Conservation (phyloP, 2,329 filamentous ascomycete species). For the Aspergillus arachidicola region DNA sequence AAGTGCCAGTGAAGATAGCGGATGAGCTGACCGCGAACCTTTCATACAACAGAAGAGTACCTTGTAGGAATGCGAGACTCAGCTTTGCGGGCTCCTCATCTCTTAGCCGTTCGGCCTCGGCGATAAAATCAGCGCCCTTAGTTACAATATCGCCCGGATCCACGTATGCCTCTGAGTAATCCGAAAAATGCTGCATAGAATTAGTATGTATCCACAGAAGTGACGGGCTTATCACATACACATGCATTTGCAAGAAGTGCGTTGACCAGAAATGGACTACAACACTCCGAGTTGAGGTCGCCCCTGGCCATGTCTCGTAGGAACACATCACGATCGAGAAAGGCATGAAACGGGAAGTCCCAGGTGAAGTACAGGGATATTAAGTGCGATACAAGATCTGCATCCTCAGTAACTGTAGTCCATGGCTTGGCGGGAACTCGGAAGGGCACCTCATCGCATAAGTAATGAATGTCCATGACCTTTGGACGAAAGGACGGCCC, state of each 20-base stretch:
- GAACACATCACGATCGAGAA: slow-evolving; percentile 79
- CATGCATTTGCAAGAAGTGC: slow-evolving; percentile 70
- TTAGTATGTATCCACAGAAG: background rate
- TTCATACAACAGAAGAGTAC: slow-evolving; percentile 40
- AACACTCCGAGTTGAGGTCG: slow-evolving; percentile 65
- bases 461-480: slow-evolving; percentile 46
- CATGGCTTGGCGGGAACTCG: slow-evolving; percentile 58
- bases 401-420: slow-evolving; percentile 78
- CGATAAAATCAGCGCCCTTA: slow-evolving; percentile 39
- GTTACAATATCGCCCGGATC: slow-evolving; percentile 39
- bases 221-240: slow-evolving; percentile 27
- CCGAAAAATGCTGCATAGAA: slow-evolving; percentile 38
- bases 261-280: slow-evolving; percentile 86
- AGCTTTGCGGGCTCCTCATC: slow-evolving; percentile 24
- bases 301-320: slow-evolving; percentile 53
- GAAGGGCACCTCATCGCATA: slow-evolving; percentile 39
- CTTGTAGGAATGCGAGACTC: slow-evolving; percentile 36
- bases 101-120: slow-evolving; percentile 38
- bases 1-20: background rate
- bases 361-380: slow-evolving; percentile 93
- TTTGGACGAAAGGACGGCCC: slow-evolving; percentile 37
- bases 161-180: slow-evolving; percentile 42
- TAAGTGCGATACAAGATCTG: slow-evolving; percentile 74
- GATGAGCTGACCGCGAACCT: slow-evolving; percentile 20
- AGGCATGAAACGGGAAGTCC: slow-evolving; percentile 83